Percentiles rank a stretch among this genome's conserved stretches.
phyloP scores from a whole-genome alignment of 257 asterid genomes.

The Solanum etuberosum region DNA sequence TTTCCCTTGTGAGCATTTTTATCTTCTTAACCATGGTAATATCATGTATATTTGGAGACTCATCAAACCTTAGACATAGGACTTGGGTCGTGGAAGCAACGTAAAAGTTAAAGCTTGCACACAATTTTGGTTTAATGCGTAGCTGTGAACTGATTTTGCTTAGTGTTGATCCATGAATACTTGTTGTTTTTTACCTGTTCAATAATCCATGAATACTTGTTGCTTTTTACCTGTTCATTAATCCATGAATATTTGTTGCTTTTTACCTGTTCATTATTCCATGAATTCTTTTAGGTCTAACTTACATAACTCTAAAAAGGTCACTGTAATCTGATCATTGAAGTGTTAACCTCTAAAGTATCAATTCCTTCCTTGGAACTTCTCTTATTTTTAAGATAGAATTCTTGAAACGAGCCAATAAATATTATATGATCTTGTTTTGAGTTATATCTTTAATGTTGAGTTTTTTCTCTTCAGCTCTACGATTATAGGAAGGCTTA shows the following conservation, averaged over 20 bases:
- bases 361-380: not conserved
- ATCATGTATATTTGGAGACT: not conserved
- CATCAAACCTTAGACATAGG: not conserved
- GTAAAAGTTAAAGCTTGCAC: not conserved
- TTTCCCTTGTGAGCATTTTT: not conserved
- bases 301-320: not conserved
- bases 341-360: not conserved
- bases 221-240: not conserved
- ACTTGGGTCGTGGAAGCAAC: not conserved
- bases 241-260: not conserved
- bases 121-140: not conserved
- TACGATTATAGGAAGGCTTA: not conserved
- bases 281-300: not conserved
- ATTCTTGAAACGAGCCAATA: not conserved
- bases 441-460: not conserved
- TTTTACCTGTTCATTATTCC: not conserved
- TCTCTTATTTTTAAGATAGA: not conserved
- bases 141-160: not conserved
- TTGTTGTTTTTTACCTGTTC: not conserved
- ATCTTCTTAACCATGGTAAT: not conserved
- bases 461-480: not conserved
- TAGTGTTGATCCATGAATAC: not conserved
- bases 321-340: not conserved
- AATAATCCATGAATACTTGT: not conserved
- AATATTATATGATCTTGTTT: not conserved